Evolutionary conservation across 2,329 filamentous ascomycete genomes (phyloP).

Genomic region (Nemania bipapillata): DNA sequence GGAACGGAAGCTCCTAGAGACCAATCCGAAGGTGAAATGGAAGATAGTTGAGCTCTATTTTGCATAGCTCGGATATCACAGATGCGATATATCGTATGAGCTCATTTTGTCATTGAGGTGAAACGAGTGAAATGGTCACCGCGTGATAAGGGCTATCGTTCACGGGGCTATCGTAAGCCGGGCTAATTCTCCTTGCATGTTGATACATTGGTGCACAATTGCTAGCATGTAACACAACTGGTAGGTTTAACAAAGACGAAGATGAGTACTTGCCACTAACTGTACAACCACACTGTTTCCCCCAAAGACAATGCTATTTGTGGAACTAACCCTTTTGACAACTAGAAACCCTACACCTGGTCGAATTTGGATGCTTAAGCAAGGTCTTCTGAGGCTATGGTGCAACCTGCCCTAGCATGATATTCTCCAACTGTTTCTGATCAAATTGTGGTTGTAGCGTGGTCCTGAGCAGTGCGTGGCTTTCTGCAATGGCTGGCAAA

Average conservation of each 20-base stretch:
- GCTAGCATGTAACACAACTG: slow-evolving; percentile 15
- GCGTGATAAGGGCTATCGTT: slow-evolving; percentile 3
- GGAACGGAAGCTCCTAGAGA: neutral
- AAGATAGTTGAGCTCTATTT: neutral
- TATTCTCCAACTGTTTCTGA: slow-evolving; percentile 59
- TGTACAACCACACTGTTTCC: slow-evolving; percentile 21
- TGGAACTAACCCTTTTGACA: neutral
- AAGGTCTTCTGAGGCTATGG: slow-evolving; percentile 18
- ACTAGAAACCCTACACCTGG: neutral
- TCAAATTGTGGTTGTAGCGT: slow-evolving; percentile 61
- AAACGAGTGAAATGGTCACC: neutral
- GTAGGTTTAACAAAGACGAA: slow-evolving; percentile 13
- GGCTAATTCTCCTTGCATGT: neutral
- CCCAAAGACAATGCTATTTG: slow-evolving; percentile 1
- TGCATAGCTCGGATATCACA: neutral
- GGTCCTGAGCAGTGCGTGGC: slow-evolving; percentile 61
- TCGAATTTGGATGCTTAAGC: neutral
- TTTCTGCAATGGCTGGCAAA: slow-evolving; percentile 60
- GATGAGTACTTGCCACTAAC: slow-evolving; percentile 4
- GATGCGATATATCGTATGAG: slow-evolving; percentile 12
- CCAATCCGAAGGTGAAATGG: slow-evolving; percentile 5
- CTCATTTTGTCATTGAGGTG: slow-evolving; percentile 9
- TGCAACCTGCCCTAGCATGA: slow-evolving; percentile 53
- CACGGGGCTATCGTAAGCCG: slow-evolving; percentile 3
- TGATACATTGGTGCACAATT: slow-evolving; percentile 7